phyloP scores from a whole-genome alignment of 495 filamentous ascomycete species.

The Penicillium nucicola region DNA sequence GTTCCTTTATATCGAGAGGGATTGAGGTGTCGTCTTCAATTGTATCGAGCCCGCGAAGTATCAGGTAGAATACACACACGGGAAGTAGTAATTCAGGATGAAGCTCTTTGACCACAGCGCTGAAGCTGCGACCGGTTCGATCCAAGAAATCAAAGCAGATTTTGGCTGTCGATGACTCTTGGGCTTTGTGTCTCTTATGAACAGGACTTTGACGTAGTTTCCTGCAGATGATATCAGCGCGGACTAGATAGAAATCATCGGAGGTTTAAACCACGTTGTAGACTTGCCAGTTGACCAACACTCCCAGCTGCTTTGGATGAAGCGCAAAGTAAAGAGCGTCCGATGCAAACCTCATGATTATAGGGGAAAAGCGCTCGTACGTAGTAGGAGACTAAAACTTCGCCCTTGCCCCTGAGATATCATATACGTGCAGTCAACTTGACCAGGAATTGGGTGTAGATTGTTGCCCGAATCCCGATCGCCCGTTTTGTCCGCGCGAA shows the following conservation, averaged over 20 bases:
- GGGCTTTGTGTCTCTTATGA: slow-evolving; percentile 22
- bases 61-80: slow-evolving; percentile 77
- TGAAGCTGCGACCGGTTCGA: slow-evolving; percentile 76
- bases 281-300: slow-evolving; percentile 78
- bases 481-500: too few relatives aligned
- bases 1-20: slow-evolving; percentile 67
- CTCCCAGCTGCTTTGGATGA: slow-evolving; percentile 67
- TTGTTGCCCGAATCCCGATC: too few relatives aligned
- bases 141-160: slow-evolving; percentile 75
- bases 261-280: too few relatives aligned
- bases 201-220: too few relatives aligned
- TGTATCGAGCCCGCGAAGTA: slow-evolving; percentile 77
- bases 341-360: slow-evolving; percentile 37
- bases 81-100: slow-evolving; percentile 73
- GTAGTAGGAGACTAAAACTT: too few relatives aligned
- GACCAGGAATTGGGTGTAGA: too few relatives aligned
- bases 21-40: slow-evolving; percentile 93
- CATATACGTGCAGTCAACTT: too few relatives aligned
- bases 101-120: slow-evolving; percentile 40
- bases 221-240: too few relatives aligned
- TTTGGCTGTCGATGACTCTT: slow-evolving; percentile 62
- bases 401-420: too few relatives aligned
- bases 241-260: slow-evolving; percentile 9
- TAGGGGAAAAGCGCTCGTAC: too few relatives aligned
- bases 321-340: slow-evolving; percentile 63